Evolutionary conservation across 768 basidiomycete genomes (phyloP).

Genomic region (Boletus patriciae): DNA sequence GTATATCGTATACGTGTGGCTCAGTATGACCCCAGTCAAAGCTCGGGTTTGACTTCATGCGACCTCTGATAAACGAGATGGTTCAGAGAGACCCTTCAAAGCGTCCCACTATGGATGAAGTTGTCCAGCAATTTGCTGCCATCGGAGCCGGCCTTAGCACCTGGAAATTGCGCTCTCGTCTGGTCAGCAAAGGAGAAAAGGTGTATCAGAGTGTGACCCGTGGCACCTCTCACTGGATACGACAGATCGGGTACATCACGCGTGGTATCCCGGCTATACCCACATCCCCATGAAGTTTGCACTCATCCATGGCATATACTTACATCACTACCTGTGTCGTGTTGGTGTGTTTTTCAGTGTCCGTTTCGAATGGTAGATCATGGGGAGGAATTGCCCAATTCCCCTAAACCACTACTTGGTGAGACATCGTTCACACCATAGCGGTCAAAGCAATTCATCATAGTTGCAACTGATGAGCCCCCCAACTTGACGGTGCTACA

Average conservation of each 20-base stretch:
- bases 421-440: too few species aligned
- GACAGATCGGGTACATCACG: slow-evolving; percentile 16
- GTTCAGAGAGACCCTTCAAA: background rate
- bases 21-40: background rate
- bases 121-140: background rate
- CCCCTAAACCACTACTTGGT: too few species aligned
- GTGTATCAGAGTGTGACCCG: background rate
- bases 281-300: background rate
- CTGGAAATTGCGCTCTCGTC: background rate
- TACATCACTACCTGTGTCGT: too few species aligned
- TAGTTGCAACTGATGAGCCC: too few species aligned
- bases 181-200: background rate
- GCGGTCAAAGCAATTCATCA: too few species aligned
- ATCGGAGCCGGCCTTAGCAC: background rate
- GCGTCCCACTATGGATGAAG: background rate
- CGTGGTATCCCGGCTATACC: slow-evolving; percentile 21
- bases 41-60: background rate
- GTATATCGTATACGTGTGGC: too few species aligned
- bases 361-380: too few species aligned
- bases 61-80: background rate
- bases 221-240: slow-evolving; percentile 23
- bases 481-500: too few species aligned
- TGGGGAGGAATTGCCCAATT: too few species aligned
- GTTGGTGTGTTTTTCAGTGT: too few species aligned
- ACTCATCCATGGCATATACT: too few species aligned